Evolutionary conservation across 2,329 filamentous ascomycete species (phyloP).

Genomic region (Colletotrichum tofieldiae): DNA sequence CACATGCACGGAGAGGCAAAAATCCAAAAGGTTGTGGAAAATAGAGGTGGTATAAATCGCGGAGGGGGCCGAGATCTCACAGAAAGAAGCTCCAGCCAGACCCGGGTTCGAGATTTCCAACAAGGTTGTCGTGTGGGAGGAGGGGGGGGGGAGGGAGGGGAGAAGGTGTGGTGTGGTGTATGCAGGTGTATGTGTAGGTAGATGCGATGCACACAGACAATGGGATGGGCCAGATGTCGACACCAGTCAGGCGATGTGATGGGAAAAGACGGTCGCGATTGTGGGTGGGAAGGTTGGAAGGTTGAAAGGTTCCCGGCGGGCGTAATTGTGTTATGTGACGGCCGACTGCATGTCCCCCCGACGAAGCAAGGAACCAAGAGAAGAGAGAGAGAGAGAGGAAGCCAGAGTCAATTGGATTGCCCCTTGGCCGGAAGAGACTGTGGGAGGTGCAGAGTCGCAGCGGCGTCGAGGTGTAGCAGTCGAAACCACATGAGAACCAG

Average conservation of each 20-base stretch:
- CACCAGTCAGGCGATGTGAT: conserved; percentile 19
- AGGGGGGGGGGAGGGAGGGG: background rate
- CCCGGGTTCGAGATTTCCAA: conserved; percentile 10
- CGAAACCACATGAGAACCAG: conserved; percentile 25
- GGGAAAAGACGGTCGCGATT: background rate
- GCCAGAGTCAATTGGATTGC: background rate
- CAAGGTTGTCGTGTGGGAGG: conserved; percentile 32
- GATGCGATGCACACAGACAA: conserved; percentile 28
- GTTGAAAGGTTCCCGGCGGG: conserved; percentile 5
- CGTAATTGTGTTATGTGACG: conserved; percentile 17
- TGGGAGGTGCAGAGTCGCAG: conserved; percentile 11
- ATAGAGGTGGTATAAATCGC: conserved; percentile 12
- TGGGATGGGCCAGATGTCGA: conserved; percentile 19
- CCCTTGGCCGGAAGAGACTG: background rate
- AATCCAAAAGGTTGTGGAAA: background rate
- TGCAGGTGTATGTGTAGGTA: background rate
- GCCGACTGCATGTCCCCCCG: conserved; percentile 14
- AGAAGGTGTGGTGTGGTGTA: conserved; percentile 1
- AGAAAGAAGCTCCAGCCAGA: conserved; percentile 28
- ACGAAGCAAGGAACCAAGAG: background rate
- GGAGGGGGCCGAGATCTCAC: conserved; percentile 37
- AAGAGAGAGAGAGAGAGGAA: background rate
- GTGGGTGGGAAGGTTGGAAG: background rate
- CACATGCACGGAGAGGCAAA: background rate
- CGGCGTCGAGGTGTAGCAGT: conserved; percentile 21